Evolutionary conservation across 176 grass and related monocot species (phyloP), one percentile per base, ranked within the genome.

Genomic region (Aegilops sharonensis): DNA sequence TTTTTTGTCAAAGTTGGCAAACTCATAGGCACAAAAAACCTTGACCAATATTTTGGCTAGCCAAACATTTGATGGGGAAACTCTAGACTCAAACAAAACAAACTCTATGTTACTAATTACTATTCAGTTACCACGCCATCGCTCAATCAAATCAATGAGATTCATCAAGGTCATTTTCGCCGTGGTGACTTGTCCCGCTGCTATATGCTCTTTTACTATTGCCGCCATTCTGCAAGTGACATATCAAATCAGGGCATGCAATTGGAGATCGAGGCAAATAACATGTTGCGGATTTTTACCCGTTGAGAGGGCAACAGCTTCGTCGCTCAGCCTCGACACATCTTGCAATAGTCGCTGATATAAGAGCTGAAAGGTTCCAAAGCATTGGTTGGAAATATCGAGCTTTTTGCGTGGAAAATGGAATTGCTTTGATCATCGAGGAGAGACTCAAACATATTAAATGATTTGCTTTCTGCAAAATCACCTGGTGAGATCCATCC

Each of bases 401-500:
- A 70, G 36, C 32, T 37, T 70, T 39, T 71, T 40, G 68, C 4
- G 1, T 20, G 35, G 12, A 72, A 40, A 69, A 68, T 5, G 10
- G 21, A 42, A 23, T 36, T 72, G 36, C 36, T 72, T 72, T 42
- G 36, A 40, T 36, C 67, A 69, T 37, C 14, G 47, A 50, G 37
- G 37, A 40, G 68, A 68, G 29, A 39, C 5, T 69, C 15, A 35
- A 72, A 40, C 20, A 72, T 2, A 23, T 39, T 42, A 71, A 63
- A 75, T 11, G 9, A 13, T 2, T 4, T 21, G 1, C 3, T 74
- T 30, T 90, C 95, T 77, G 85, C 50, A 63, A 91, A 95, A 87
- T 98, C 95, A 40, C 80, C 91, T 0, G 93, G 89, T 9, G 95
- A 98, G 81, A 95, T 89, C 91, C 93, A 95, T 79, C 39, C 91